These are phyloP conservation scores for Epichloe baconii DNA, from an alignment of 2,329 filamentous ascomycete species.

Conservation along the genomic window DNA sequence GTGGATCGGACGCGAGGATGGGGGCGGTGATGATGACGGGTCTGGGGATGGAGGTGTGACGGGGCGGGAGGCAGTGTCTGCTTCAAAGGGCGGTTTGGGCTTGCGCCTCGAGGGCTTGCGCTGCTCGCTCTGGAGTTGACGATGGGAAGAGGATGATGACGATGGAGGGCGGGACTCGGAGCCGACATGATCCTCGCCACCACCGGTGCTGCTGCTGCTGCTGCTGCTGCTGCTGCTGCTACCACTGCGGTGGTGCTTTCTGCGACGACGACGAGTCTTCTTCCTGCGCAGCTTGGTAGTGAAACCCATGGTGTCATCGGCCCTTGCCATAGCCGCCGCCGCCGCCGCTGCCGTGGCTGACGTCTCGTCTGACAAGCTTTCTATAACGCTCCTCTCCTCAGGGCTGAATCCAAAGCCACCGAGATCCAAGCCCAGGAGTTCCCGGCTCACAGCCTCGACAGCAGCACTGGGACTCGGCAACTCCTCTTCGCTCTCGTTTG, in stretches of 20 bases:
- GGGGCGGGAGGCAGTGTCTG: conserved; percentile 13
- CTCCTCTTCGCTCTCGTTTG: conserved; percentile 22
- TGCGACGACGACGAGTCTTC: conserved; percentile 23
- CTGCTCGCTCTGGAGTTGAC: conserved; percentile 6
- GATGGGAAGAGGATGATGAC: conserved; percentile 8
- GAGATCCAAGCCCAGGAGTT: conserved; percentile 29
- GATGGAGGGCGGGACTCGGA: conserved; percentile 9
- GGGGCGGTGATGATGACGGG: conserved; percentile 37
- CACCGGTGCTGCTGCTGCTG: conserved; percentile 15
- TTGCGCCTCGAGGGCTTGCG: conserved; percentile 14
- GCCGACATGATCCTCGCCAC: conserved; percentile 9
- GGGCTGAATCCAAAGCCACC: conserved; percentile 25
- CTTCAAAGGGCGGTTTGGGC: conserved; percentile 13
- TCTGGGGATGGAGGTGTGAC: conserved; percentile 17
- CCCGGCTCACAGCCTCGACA: conserved; percentile 37
- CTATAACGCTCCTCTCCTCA: conserved; percentile 18
- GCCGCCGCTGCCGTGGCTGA: neutral
- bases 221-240: conserved; percentile 10
- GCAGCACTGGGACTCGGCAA: conserved; percentile 38
- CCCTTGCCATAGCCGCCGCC: conserved; percentile 15
- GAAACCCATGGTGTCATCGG: conserved; percentile 22
- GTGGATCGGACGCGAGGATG: conserved; percentile 33
- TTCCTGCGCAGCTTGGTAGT: conserved; percentile 37
- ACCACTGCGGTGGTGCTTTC: conserved; percentile 21
- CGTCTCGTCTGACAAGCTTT: conserved; percentile 19